Conservation (phyloP, 306 rosid species). For the Hylodesmum podocarpum region DNA sequence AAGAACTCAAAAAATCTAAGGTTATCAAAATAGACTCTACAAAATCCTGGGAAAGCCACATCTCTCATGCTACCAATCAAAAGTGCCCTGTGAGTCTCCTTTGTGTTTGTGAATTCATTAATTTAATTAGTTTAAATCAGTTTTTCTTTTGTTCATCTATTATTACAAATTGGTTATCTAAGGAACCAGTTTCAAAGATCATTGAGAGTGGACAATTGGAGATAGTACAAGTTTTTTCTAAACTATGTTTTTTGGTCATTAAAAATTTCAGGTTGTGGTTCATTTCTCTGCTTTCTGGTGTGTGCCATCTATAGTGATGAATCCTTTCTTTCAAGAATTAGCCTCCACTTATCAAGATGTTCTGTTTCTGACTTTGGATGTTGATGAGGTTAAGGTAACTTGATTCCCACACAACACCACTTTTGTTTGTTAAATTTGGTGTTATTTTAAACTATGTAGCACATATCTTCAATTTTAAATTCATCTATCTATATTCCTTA, state of each 20-base stretch:
- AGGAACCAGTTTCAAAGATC: not conserved
- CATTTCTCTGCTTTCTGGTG: conserved; percentile 60
- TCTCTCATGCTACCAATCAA: conserved; percentile 36
- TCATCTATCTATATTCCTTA: not conserved
- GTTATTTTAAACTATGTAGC: not conserved
- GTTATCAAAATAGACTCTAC: conserved; percentile 47
- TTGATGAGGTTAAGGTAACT: conserved; percentile 53
- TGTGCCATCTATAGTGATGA: conserved; percentile 45
- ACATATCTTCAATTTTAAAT: not conserved
- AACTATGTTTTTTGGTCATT: not conserved
- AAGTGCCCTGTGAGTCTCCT: conserved; percentile 41
- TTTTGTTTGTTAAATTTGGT: conserved; percentile 1
- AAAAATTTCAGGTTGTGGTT: conserved; percentile 42
- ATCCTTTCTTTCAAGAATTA: conserved; percentile 47
- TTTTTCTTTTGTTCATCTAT: not conserved
- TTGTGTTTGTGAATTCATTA: conserved; percentile 8
- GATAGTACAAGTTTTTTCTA: not conserved
- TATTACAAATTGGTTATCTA: not conserved
- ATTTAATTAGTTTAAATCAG: not conserved
- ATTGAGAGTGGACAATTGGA: not conserved
- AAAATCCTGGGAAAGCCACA: conserved; percentile 45
- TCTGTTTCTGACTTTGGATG: conserved; percentile 48
- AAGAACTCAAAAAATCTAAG: conserved; percentile 40
- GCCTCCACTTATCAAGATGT: conserved; percentile 35
- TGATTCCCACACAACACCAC: conserved; percentile 12